Base-by-base conservation (phyloP, 1,139 yeast species). In the Geotrichum klebahnii region DNA sequence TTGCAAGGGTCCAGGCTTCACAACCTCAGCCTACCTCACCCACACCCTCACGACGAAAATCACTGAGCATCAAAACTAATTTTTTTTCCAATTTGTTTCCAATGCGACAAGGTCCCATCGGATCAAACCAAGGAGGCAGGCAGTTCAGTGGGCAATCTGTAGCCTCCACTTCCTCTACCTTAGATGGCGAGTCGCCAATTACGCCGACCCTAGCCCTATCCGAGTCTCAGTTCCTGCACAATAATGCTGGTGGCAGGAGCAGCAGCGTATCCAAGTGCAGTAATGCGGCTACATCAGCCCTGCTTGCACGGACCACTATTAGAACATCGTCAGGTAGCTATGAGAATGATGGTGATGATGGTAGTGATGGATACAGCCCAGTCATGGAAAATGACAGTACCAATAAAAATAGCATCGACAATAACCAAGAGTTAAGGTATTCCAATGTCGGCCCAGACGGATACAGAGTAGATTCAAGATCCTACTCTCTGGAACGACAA, bases 101-200 rank as follows among this genome's bases (percentile, higher is more conserved):
- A 10, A 12, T 16, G 8, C 34, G 16, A 8, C 34, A 10, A 31
- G 34, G 34, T n/a, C n/a, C n/a, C n/a, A n/a, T 10, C 34, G n/a
- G 34, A 16, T n/a, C 8, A 26, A 17, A 33, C 28, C 26, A 31
- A 12, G 16, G 20, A 8, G 17, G 34, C 32, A 37, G 45, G 10
- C 45, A 42, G 31, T 32, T 42, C 16, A 42, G 45, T 22, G 45
- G 45, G 10, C 45, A 42, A 19, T 42, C 45, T 3, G 26, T 42
- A 32, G 45, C 38, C 9, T 42, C 45, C 4, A 33, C 37, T 16
- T n/a, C 33, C 6, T 42, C 45, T 17, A 42, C 45, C 9, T 12
- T 42, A 12, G 45, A 42, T 17, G 38, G 38, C 12, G 45, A 42
- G 45, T 42, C 45, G 8, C 45, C 45, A 10, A 42, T 42, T 16